Conservation (phyloP, 2,329 filamentous ascomycete species). For the Epichloe gansuensis region DNA sequence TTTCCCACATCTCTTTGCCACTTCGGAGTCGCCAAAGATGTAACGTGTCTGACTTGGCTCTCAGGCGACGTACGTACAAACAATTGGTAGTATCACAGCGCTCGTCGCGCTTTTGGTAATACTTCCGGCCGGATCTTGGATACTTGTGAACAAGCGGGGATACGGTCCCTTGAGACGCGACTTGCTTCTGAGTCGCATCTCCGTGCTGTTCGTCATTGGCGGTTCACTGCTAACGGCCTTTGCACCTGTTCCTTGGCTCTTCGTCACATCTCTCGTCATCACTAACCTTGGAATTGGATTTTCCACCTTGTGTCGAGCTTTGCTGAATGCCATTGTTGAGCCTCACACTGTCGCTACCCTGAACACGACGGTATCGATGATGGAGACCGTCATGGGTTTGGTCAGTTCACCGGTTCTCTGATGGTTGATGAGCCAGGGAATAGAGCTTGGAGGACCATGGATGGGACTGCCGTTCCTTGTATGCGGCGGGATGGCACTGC, state of each 20-base stretch:
- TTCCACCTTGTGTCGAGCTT: constrained; percentile 28
- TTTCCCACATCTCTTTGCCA: background rate
- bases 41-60: background rate
- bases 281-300: constrained; percentile 34
- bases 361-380: constrained; percentile 37
- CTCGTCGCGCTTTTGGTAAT: constrained; percentile 26
- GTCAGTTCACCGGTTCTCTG: constrained; percentile 33
- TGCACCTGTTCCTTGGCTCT: constrained; percentile 21
- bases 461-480: constrained; percentile 36
- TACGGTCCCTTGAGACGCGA: constrained; percentile 25
- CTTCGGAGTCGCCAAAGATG: too few species aligned
- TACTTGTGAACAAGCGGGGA: constrained; percentile 19
- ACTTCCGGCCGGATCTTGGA: constrained; percentile 22
- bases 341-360: constrained; percentile 39
- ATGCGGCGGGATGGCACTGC: constrained; percentile 19
- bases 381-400: constrained; percentile 37
- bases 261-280: constrained; percentile 29
- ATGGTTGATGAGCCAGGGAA: constrained; percentile 30
- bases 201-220: constrained; percentile 17
- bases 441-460: constrained; percentile 33
- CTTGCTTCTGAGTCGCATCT: constrained; percentile 25
- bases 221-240: constrained; percentile 26
- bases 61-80: constrained; percentile 29
- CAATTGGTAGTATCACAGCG: constrained; percentile 24
- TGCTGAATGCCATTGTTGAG: constrained; percentile 41